Base-by-base conservation (phyloP, 1,284 basidiomycete species). In the Apiotrichum akiyoshidainum region DNA sequence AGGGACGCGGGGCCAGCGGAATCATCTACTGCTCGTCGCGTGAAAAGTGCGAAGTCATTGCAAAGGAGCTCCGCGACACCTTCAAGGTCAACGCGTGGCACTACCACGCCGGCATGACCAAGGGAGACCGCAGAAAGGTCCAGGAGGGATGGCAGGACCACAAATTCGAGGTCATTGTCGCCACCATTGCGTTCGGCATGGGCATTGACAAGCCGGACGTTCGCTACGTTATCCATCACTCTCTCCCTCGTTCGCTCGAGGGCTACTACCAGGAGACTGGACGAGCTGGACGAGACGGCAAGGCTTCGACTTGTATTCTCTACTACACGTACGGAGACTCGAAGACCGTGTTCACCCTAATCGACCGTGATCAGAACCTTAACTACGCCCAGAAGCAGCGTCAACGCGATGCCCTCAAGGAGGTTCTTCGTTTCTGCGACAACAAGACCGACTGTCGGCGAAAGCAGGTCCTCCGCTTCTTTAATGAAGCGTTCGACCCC, bases 151-250 rank as follows among this genome's bases (percentile, higher is more conserved):
- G 93, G 94, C 87, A 89, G 76, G 76, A 76, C 1, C 88, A 87
- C 35, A 78, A 82, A 39, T 85, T 87, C 66, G 82, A 86, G 54
- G 85, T 99, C 60, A 92, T 99, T 57, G 92, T 96, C 35, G 95
- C 94, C 1, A 99, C 95, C 40, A 83, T 91, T 65, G 91, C 91
- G 0, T 98, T 98, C 73, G 95, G 95, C 11, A 97, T 99, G 95
- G 95, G 94, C 17, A 94, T 98, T 60, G 93, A 98, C 78, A 97
- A 97, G 73, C 78, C 86, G 0, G 84, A 91, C 67, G 85, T 78
- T 0, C 64, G 77, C 68, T 78, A 89, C 68, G 89, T 92, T 52
- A 85, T 92, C 54, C 90, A 92, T 68, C 83, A 87, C 59, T 82
- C 83, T 13, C 63, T 89, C 19, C 88, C 90, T 2, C 82, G 82